A percentile compares a stretch with the other conserved stretches of the same genome.
phyloP scores from a whole-genome alignment of 257 asterid genomes.

The Solanum tacnaense region DNA sequence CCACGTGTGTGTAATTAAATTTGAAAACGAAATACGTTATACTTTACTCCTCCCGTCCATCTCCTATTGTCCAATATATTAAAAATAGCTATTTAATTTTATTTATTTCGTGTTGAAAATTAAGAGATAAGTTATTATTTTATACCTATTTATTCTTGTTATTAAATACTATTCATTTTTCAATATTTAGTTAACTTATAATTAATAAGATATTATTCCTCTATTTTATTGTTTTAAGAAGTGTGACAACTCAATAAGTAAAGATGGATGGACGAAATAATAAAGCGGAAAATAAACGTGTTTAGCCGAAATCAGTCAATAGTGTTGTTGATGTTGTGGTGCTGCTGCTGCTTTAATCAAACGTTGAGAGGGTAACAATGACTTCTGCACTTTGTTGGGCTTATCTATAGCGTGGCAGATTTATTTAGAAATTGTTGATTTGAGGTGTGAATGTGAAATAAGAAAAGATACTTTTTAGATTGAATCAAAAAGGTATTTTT shows the following conservation, averaged over 20 bases:
- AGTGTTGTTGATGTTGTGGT: not conserved
- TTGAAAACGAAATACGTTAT: not conserved
- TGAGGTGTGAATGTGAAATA: not conserved
- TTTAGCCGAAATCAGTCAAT: not conserved
- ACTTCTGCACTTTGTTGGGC: not conserved
- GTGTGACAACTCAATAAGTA: too few relatives aligned
- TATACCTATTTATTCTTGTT: not conserved
- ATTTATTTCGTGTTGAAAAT: too few relatives aligned
- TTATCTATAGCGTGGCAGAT: not conserved
- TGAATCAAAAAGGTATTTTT: too few relatives aligned
- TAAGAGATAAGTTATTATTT: too few relatives aligned
- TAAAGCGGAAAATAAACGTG: not conserved
- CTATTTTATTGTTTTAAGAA: too few relatives aligned
- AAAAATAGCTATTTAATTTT: too few relatives aligned
- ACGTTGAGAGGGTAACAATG: not conserved
- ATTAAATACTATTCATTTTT: too few relatives aligned
- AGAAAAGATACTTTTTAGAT: not conserved
- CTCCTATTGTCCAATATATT: too few relatives aligned
- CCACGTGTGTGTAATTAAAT: not conserved
- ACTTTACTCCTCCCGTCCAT: too few relatives aligned
- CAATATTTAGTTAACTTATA: too few relatives aligned
- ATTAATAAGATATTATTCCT: too few relatives aligned
- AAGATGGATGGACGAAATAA: not conserved
- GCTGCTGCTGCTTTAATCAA: not conserved
- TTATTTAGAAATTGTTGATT: not conserved